Percentiles rank a stretch among this genome's conserved stretches.
These are phyloP conservation scores for Coccomyxa subellipsoidea DNA, from an alignment of 163 green algal species.

Conservation along the genomic window DNA sequence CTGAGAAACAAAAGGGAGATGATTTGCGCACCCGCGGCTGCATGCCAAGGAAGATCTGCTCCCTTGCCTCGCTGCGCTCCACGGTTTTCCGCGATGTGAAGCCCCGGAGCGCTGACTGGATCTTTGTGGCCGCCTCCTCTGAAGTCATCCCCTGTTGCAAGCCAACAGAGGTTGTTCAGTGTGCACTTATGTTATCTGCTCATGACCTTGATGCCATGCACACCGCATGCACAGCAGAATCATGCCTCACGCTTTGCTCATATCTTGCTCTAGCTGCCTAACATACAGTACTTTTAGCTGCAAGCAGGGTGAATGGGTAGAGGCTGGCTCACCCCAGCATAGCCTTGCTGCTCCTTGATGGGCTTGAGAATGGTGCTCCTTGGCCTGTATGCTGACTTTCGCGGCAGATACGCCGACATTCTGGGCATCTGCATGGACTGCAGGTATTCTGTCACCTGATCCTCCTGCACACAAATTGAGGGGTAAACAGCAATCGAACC, in stretches of 20 bases:
- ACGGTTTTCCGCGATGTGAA: slow-evolving; percentile 54
- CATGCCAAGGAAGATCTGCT: slow-evolving; percentile 87
- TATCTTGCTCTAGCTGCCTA: no score
- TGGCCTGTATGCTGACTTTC: neutral
- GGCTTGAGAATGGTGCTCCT: neutral
- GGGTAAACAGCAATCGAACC: no score
- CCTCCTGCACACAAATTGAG: no score
- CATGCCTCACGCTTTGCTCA: no score
- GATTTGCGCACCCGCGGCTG: slow-evolving; percentile 60
- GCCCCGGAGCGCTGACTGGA: slow-evolving; percentile 64
- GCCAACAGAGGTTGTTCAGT: no score
- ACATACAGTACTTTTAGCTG: no score
- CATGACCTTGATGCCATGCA: no score
- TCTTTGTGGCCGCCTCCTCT: slow-evolving; percentile 57
- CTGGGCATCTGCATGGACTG: neutral
- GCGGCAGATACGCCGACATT: neutral
- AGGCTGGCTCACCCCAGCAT: neutral
- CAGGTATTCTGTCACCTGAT: neutral
- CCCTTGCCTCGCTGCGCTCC: slow-evolving; percentile 39
- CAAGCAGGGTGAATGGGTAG: no score
- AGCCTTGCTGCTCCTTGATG: neutral
- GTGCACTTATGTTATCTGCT: no score
- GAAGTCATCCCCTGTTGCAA: slow-evolving; percentile 42
- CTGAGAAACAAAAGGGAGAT: no score
- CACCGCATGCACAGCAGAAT: no score